Evolutionary conservation across 1,139 yeast species (phyloP).

Genomic region (Candida tropicalis): DNA sequence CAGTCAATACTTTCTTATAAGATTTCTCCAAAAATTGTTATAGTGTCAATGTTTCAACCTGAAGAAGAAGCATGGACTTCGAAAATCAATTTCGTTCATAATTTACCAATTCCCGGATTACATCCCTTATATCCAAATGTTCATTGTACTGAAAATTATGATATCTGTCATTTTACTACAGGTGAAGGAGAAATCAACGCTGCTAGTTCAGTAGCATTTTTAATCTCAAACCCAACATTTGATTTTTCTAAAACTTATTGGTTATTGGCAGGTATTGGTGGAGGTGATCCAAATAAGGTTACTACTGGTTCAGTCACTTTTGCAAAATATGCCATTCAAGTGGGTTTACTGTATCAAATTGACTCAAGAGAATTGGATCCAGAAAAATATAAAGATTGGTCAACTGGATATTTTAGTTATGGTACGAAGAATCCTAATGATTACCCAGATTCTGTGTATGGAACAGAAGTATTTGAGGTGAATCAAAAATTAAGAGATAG

Average conservation of each 20-base stretch:
- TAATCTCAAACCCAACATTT: slow-evolving; percentile 55
- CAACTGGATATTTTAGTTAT: slow-evolving; percentile 60
- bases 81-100: slow-evolving; percentile 47
- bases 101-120: slow-evolving; percentile 62
- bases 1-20: neutral
- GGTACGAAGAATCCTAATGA: slow-evolving; percentile 53
- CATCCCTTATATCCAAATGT: slow-evolving; percentile 60
- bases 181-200: slow-evolving; percentile 76
- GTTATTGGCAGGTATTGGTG: slow-evolving; percentile 68
- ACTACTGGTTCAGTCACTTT: slow-evolving; percentile 61
- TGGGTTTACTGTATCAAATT: slow-evolving; percentile 61
- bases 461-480: slow-evolving; percentile 67
- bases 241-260: slow-evolving; percentile 63
- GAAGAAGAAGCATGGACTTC: slow-evolving; percentile 60
- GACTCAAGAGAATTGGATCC: slow-evolving; percentile 43
- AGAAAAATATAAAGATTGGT: slow-evolving; percentile 56
- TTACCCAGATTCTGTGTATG: slow-evolving; percentile 60
- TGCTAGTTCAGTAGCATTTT: slow-evolving; percentile 59
- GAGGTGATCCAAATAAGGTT: slow-evolving; percentile 55
- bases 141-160: slow-evolving; percentile 55
- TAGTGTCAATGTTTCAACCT: slow-evolving; percentile 57
- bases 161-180: slow-evolving; percentile 62
- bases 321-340: slow-evolving; percentile 65
- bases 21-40: slow-evolving; percentile 50
- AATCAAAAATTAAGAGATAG: slow-evolving; percentile 61